Conservation (phyloP, 2,329 filamentous ascomycete species). For the Parafenestella ontariensis region DNA sequence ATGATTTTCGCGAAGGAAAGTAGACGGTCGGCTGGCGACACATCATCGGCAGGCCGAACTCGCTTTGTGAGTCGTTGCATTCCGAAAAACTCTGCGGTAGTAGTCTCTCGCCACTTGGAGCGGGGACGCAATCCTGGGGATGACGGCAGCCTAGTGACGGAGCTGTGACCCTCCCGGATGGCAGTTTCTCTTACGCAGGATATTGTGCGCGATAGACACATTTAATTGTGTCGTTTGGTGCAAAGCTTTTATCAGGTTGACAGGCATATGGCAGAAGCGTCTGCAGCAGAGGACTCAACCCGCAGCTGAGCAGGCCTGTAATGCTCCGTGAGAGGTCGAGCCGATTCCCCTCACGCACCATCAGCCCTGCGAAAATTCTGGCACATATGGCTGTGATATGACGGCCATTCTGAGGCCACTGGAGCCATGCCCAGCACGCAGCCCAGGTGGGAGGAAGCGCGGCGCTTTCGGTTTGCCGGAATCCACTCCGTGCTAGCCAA, state of each 20-base stretch:
- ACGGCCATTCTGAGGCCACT: conserved; percentile 27
- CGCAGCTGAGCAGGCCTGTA: conserved; percentile 1
- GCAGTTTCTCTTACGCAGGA: conserved; percentile 32
- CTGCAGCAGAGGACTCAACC: conserved; percentile 6
- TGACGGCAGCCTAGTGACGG: conserved; percentile 11
- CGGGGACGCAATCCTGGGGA: conserved; percentile 34
- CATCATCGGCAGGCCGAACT: conserved; percentile 18
- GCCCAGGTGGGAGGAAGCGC: conserved; percentile 17
- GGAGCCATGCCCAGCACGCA: conserved; percentile 14
- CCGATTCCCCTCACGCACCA: conserved; percentile 7
- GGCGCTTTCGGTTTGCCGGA: conserved; percentile 22
- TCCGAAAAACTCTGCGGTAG: conserved; percentile 37
- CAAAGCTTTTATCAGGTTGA: conserved; percentile 29
- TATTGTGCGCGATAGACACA: conserved; percentile 23
- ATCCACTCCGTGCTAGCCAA: conserved; percentile 19
- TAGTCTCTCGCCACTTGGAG: conserved; percentile 26
- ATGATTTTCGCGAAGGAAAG: not conserved
- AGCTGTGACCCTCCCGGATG: conserved; percentile 6
- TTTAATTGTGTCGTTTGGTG: conserved; percentile 14
- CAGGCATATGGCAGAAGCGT: conserved; percentile 22
- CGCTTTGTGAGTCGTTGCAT: conserved; percentile 24
- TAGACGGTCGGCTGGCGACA: conserved; percentile 6
- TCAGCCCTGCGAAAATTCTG: conserved; percentile 24
- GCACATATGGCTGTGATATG: conserved; percentile 6
- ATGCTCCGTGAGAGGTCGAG: conserved; percentile 6